These are phyloP conservation scores for Alternaria triticimaculans DNA, from an alignment of 2,329 filamentous ascomycete genomes.

Conservation along the genomic window DNA sequence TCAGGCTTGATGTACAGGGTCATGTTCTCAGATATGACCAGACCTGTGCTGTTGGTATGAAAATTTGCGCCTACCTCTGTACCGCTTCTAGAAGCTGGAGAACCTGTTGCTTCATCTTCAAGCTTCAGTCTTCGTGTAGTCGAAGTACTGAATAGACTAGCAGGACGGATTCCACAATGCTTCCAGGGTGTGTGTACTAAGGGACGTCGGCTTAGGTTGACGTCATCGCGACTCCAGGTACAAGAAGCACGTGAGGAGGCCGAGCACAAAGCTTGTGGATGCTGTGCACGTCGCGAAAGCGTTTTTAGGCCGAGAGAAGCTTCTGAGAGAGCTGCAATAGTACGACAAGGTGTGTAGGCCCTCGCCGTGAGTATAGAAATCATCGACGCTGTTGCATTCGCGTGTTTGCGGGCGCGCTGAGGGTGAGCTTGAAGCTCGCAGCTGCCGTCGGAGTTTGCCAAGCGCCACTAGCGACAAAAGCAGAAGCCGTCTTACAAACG, in stretches of 20 bases:
- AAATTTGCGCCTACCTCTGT: slow-evolving; percentile 22
- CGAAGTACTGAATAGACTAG: slow-evolving; percentile 29
- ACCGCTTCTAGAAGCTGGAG: not conserved
- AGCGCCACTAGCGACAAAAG: slow-evolving; percentile 15
- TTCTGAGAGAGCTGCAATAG: slow-evolving; percentile 9
- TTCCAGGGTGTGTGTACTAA: slow-evolving; percentile 3
- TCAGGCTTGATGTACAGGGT: no score
- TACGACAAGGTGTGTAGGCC: slow-evolving; percentile 18
- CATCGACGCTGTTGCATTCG: slow-evolving; percentile 14
- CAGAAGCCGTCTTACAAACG: not conserved
- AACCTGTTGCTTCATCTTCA: slow-evolving; percentile 15
- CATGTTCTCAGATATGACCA: not conserved
- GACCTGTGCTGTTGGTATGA: not conserved
- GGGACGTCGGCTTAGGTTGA: slow-evolving; percentile 1
- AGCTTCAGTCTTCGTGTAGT: slow-evolving; percentile 9
- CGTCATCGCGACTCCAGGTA: slow-evolving; percentile 24
- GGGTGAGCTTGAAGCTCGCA: slow-evolving; percentile 10
- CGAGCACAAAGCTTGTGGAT: slow-evolving; percentile 25
- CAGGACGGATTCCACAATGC: slow-evolving; percentile 1
- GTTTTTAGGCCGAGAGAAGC: slow-evolving; percentile 13
- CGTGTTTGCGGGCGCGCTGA: slow-evolving; percentile 13
- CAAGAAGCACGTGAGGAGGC: slow-evolving; percentile 42
- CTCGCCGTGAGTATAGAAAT: slow-evolving; percentile 23
- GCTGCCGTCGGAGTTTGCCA: slow-evolving; percentile 13
- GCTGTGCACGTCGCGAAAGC: slow-evolving; percentile 16